These are phyloP conservation scores for Myxozyma neotropica DNA, from an alignment of 805 yeast species.

Conservation along the genomic window DNA sequence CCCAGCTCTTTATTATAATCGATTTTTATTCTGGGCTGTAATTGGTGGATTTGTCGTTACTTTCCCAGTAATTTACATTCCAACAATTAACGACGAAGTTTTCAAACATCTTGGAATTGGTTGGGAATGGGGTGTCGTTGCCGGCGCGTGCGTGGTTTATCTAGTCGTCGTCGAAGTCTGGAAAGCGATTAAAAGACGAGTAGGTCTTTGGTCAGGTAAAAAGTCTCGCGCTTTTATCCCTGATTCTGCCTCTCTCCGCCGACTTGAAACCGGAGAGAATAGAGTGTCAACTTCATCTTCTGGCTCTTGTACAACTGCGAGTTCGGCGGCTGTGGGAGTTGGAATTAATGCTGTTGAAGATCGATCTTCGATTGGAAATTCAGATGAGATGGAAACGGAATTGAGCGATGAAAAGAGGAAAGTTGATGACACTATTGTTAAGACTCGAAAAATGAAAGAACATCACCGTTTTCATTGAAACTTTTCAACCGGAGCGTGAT, in stretches of 20 bases:
- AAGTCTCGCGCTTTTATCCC: background rate
- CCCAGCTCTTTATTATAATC: constrained; percentile 69
- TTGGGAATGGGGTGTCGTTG: constrained; percentile 79
- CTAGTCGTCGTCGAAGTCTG: constrained; percentile 64
- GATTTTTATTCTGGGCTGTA: constrained; percentile 81
- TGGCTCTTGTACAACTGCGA: background rate
- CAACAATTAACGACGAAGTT: constrained; percentile 78
- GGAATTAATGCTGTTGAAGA: background rate
- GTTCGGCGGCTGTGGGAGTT: background rate
- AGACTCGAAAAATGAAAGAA: background rate
- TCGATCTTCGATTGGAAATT: background rate
- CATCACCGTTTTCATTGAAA: background rate
- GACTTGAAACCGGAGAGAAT: background rate
- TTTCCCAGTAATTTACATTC: constrained; percentile 86
- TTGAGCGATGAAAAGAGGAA: background rate
- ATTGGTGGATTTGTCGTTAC: constrained; percentile 67
- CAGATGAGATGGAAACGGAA: background rate
- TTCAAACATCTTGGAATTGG: constrained; percentile 72
- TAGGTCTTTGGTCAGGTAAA: constrained; percentile 31
- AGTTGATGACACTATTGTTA: background rate
- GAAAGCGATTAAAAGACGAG: constrained; percentile 63
- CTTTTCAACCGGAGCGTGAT: too few relatives aligned
- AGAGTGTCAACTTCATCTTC: background rate
- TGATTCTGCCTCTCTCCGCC: background rate
- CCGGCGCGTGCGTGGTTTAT: constrained; percentile 61